These are phyloP conservation scores for Nothopassalora personata DNA, from an alignment of 2,329 filamentous ascomycete genomes.

Conservation along the genomic window DNA sequence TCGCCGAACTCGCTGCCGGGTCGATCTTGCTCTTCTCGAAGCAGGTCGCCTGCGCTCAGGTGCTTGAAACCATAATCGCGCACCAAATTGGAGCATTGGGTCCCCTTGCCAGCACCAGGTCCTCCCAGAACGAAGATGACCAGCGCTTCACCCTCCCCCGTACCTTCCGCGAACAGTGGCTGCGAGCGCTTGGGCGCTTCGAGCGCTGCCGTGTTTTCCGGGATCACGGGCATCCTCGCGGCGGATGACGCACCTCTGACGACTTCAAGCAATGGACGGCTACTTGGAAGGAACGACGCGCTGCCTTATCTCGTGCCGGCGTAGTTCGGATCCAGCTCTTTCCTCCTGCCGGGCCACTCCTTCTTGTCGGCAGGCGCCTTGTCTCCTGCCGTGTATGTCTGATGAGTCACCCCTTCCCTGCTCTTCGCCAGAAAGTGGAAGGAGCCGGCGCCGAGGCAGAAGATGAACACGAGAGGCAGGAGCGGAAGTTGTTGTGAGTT, in stretches of 20 bases:
- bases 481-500: slow-evolving; percentile 37
- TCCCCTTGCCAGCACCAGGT: slow-evolving; percentile 92
- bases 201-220: slow-evolving; percentile 32
- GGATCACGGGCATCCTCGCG: slow-evolving; percentile 37
- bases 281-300: background rate
- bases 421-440: slow-evolving; percentile 46
- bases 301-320: background rate
- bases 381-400: slow-evolving; percentile 27
- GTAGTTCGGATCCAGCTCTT: background rate
- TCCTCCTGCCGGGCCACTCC: slow-evolving; percentile 23
- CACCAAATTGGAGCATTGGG: slow-evolving; percentile 86
- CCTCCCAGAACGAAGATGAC: slow-evolving; percentile 95
- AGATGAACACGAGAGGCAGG: slow-evolving; percentile 45
- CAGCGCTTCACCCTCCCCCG: slow-evolving; percentile 55
- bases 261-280: too few species aligned
- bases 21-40: slow-evolving; percentile 88
- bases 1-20: slow-evolving; percentile 82
- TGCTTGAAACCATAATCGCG: slow-evolving; percentile 86
- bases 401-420: slow-evolving; percentile 30
- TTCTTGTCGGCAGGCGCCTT: slow-evolving; percentile 25
- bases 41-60: slow-evolving; percentile 85
- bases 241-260: background rate
- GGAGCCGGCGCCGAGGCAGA: slow-evolving; percentile 40
- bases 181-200: slow-evolving; percentile 51
- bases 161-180: slow-evolving; percentile 64